Conservation (phyloP, 768 basidiomycete species). For the Collybia nuda region DNA sequence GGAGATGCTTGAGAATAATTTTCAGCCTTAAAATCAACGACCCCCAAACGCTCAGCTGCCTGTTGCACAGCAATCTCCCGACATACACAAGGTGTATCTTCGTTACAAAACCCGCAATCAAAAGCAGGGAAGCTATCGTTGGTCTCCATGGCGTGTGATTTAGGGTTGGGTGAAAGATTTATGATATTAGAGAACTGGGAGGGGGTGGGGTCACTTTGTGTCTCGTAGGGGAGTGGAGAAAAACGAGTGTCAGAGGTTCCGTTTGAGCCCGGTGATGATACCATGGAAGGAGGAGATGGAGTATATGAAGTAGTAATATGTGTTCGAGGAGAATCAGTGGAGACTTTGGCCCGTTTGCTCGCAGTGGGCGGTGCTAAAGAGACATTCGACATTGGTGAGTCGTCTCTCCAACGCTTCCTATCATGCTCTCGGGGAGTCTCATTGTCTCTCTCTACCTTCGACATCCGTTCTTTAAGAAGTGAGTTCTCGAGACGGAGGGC, state of each 20-base stretch:
- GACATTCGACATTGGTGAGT: conserved; percentile 35
- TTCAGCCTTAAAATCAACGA: conserved; percentile 21
- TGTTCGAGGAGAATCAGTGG: conserved; percentile 28
- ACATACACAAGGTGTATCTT: conserved; percentile 74
- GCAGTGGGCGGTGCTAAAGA: conserved; percentile 20
- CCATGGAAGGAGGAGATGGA: conserved; percentile 47
- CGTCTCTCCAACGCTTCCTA: conserved; percentile 61
- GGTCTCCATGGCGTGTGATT: conserved; percentile 21
- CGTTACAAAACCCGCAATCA: conserved; percentile 76
- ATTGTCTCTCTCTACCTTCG: conserved; percentile 38
- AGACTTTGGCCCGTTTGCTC: conserved; percentile 31
- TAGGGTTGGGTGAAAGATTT: conserved; percentile 26
- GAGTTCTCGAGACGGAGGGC: conserved; percentile 66
- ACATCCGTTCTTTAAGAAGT: conserved; percentile 51
- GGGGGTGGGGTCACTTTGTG: conserved; percentile 23
- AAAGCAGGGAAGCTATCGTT: conserved; percentile 41
- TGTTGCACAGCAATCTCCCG: conserved; percentile 61
- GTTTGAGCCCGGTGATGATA: conserved; percentile 49
- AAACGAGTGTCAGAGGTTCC: conserved; percentile 31
- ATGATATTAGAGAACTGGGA: conserved; percentile 27
- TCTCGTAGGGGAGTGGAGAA: conserved; percentile 31
- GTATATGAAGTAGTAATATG: conserved; percentile 36
- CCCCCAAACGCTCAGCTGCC: conserved; percentile 20
- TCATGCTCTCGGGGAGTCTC: conserved; percentile 33
- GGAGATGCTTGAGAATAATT: conserved; percentile 17